A percentile compares a stretch with the other conserved stretches of the same genome.
Conservation (phyloP, 805 yeast species). For the Yamadazyma nakazawae region DNA sequence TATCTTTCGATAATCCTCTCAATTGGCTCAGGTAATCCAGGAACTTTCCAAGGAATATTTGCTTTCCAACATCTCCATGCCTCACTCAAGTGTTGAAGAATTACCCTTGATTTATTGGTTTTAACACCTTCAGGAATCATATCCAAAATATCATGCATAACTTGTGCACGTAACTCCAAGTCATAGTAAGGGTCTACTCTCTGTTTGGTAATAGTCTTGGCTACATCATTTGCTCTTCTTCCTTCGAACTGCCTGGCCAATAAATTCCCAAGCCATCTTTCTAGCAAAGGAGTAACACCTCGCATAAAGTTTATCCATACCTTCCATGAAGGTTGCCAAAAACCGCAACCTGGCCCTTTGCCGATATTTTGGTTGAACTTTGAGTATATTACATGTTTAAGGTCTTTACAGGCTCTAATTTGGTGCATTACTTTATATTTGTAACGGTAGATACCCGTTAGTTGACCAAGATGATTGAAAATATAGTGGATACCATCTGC, state of each 20-base stretch:
- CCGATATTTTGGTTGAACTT: constrained; percentile 84
- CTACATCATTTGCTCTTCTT: constrained; percentile 83
- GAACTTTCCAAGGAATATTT: constrained; percentile 95
- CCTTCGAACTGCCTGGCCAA: constrained; percentile 95
- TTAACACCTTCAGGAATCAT: constrained; percentile 95
- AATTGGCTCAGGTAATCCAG: constrained; percentile 91
- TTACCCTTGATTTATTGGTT: constrained; percentile 80
- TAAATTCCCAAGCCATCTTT: constrained; percentile 92
- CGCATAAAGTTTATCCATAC: constrained; percentile 91
- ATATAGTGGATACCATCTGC: constrained; percentile 94
- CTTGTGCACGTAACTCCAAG: constrained; percentile 87
- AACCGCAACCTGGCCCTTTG: constrained; percentile 98
- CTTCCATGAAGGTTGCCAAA: constrained; percentile 99
- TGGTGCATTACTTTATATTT: constrained; percentile 98
- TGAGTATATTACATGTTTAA: constrained; percentile 87
- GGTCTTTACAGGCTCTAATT: constrained; percentile 90
- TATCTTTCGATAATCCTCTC: constrained; percentile 84
- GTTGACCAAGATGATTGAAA: constrained; percentile 88
- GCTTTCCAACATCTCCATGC: constrained; percentile 99
- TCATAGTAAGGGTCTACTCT: constrained; percentile 94
- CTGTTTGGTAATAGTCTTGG: constrained; percentile 93
- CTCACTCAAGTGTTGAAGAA: constrained; percentile 90
- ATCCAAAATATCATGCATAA: constrained; percentile 91
- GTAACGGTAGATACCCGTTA: constrained; percentile 95
- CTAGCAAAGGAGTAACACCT: constrained; percentile 87